These are phyloP conservation scores for Passiflora organensis DNA, from an alignment of 345 rosid genomes.

Conservation along the genomic window DNA sequence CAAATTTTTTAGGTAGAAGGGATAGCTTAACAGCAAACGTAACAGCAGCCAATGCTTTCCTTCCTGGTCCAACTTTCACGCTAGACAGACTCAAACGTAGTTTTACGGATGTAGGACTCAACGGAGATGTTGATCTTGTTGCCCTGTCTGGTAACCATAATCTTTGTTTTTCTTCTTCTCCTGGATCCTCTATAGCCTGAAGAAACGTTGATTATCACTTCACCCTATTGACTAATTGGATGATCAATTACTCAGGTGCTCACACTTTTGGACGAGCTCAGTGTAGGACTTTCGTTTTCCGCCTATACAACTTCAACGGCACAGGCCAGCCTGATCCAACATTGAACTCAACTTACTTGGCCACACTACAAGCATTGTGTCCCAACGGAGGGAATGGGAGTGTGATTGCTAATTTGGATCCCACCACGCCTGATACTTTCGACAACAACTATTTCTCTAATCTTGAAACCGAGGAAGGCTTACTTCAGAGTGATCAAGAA, in stretches of 20 bases:
- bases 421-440: constrained; percentile 42
- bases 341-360: constrained; percentile 37
- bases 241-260: constrained; percentile 55
- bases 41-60: constrained; percentile 9
- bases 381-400: constrained; percentile 40
- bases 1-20: constrained; percentile 27
- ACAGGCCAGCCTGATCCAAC: constrained; percentile 46
- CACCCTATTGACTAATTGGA: too few relatives aligned
- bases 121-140: constrained; percentile 20
- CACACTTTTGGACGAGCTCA: constrained; percentile 63
- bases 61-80: constrained; percentile 6
- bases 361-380: constrained; percentile 37
- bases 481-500: constrained; percentile 57
- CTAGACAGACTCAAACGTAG: constrained; percentile 9
- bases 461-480: constrained; percentile 36
- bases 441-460: constrained; percentile 50
- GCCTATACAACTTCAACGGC: constrained; percentile 44
- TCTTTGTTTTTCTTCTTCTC: too few relatives aligned
- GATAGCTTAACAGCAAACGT: constrained; percentile 28
- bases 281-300: constrained; percentile 26
- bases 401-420: constrained; percentile 38
- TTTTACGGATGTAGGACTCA: constrained; percentile 20
- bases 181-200: too few relatives aligned
- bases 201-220: too few relatives aligned
- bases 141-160: constrained; percentile 16